Percentiles rank a stretch among this genome's conserved stretches.
Conservation (phyloP, 768 basidiomycete species). For the Phaeolepiota aurea region DNA sequence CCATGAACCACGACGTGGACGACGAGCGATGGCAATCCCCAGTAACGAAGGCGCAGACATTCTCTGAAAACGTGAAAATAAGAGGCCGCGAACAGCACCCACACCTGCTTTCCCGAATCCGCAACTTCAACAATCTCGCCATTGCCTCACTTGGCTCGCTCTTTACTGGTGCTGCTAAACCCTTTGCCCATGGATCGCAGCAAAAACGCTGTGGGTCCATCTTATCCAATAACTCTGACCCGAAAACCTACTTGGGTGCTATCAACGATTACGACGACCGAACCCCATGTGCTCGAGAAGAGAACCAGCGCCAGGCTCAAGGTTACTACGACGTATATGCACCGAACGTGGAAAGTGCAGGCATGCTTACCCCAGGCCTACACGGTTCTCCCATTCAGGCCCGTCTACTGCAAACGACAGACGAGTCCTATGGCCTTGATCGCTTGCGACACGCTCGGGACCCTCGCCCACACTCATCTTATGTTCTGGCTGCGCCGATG, state of each 20-base stretch:
- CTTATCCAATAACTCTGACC: background rate
- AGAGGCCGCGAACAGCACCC: background rate
- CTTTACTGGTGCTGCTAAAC: conserved; percentile 1
- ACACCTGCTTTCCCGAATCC: conserved; percentile 2
- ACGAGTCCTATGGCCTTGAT: background rate
- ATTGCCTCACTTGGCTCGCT: conserved; percentile 1
- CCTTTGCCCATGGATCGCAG: background rate
- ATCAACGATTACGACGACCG: background rate
- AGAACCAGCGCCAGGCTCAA: background rate
- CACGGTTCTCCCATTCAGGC: background rate
- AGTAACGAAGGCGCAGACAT: background rate
- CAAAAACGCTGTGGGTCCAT: background rate
- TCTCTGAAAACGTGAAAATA: background rate
- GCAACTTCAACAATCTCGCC: background rate
- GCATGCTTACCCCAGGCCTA: background rate
- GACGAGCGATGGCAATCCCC: background rate
- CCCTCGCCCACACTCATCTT: background rate
- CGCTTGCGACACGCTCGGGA: background rate
- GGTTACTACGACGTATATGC: background rate
- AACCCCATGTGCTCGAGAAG: background rate
- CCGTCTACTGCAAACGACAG: background rate
- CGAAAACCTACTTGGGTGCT: too few species aligned
- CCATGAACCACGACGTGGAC: background rate
- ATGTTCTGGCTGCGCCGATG: background rate
- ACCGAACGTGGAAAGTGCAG: background rate